phyloP scores from a whole-genome alignment of 176 grass and related monocot species.

The Bolboschoenus planiculmis region DNA sequence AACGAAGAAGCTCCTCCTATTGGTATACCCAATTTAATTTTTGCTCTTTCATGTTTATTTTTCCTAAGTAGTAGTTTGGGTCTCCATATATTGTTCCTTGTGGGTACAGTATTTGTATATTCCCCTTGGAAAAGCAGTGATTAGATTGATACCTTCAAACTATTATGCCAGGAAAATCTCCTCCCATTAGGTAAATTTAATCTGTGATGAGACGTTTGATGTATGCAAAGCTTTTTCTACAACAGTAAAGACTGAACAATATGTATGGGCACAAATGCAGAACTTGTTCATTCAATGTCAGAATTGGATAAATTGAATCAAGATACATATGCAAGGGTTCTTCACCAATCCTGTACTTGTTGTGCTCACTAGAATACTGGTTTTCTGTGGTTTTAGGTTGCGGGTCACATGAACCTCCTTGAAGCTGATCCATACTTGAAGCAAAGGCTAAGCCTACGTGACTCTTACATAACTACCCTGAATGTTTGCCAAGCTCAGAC shows the following conservation, averaged over 20 bases:
- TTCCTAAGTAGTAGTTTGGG: neutral
- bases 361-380: neutral
- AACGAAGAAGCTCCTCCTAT: conserved; percentile 46
- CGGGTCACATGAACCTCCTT: conserved; percentile 48
- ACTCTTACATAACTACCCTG: conserved; percentile 66
- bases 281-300: neutral
- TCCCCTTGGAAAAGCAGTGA: neutral
- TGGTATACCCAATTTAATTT: conserved; percentile 32
- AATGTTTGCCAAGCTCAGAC: conserved; percentile 71
- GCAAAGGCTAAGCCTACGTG: conserved; percentile 55
- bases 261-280: neutral
- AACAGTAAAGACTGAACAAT: neutral
- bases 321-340: neutral
- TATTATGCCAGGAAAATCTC: neutral
- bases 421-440: conserved; percentile 52
- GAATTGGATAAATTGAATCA: neutral
- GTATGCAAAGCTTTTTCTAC: neutral
- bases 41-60: neutral
- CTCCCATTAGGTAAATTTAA: neutral
- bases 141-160: neutral
- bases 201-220: neutral
- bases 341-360: neutral
- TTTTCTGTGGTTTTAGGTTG: conserved; percentile 32
- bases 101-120: neutral
- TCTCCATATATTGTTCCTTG: neutral